phyloP scores from a whole-genome alignment of 495 filamentous ascomycete species.

The Penicillium macrosclerotiorum region DNA sequence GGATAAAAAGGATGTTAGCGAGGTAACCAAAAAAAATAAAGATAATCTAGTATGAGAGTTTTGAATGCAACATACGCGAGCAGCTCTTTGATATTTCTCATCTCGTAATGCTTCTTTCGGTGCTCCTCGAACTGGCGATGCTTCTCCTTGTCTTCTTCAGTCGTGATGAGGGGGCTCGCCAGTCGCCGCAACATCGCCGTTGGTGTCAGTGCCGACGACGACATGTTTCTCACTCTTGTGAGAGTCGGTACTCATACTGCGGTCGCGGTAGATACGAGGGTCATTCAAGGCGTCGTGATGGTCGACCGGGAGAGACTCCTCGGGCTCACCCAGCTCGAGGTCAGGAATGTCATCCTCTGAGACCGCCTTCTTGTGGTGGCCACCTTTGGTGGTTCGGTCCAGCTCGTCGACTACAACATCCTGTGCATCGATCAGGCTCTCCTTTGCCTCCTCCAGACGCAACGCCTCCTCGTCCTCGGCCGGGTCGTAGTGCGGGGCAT shows the following conservation, averaged over 20 bases:
- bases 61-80: constrained; percentile 60
- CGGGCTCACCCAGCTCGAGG: constrained; percentile 90
- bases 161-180: constrained; percentile 59
- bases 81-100: constrained; percentile 89
- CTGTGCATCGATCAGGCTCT: constrained; percentile 51
- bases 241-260: constrained; percentile 47
- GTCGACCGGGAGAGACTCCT: constrained; percentile 53
- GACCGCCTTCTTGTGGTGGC: constrained; percentile 33
- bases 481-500: constrained; percentile 86
- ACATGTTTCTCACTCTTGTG: constrained; percentile 67
- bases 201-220: constrained; percentile 65
- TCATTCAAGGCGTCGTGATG: constrained; percentile 17
- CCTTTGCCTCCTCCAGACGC: constrained; percentile 34
- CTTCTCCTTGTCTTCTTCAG: constrained; percentile 80
- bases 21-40: not conserved
- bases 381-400: constrained; percentile 51
- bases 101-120: constrained; percentile 96
- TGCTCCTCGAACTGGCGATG: constrained; percentile 86
- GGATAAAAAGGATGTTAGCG: constrained; percentile 10
- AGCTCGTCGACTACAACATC: constrained; percentile 67
- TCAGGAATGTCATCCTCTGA: constrained; percentile 83
- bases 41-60: not conserved
- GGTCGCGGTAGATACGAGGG: constrained; percentile 50
- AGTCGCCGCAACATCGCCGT: constrained; percentile 53
- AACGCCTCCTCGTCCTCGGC: constrained; percentile 79